Percentiles rank a stretch among this genome's conserved stretches.
phyloP scores from a whole-genome alignment of 768 basidiomycete genomes.

The Fistulinella prunicolor region DNA sequence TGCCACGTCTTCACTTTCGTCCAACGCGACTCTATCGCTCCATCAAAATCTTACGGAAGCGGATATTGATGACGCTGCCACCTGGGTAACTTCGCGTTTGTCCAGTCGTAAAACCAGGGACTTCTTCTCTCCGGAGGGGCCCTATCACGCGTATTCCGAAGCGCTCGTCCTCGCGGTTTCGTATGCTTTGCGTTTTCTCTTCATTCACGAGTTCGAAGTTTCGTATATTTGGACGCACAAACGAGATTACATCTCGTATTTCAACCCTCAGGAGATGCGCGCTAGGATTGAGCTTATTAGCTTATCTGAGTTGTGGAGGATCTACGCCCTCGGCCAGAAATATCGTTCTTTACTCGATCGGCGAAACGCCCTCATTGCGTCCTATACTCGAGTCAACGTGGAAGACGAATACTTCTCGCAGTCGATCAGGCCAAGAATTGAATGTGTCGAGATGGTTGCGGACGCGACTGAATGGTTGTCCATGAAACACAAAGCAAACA shows the following conservation, averaged over 20 bases:
- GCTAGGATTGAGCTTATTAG: conserved; percentile 69
- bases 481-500: conserved; percentile 78
- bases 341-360: conserved; percentile 85
- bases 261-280: conserved; percentile 63
- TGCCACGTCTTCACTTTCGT: conserved; percentile 77
- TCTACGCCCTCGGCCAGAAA: conserved; percentile 84
- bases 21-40: conserved; percentile 55
- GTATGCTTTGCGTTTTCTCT: conserved; percentile 74
- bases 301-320: conserved; percentile 85
- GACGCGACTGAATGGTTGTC: conserved; percentile 91
- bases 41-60: conserved; percentile 64
- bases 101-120: conserved; percentile 67
- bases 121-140: conserved; percentile 67
- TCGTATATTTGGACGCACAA: conserved; percentile 95
- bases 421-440: conserved; percentile 62
- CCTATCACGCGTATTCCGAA: conserved; percentile 55
- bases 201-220: conserved; percentile 87
- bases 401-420: conserved; percentile 75
- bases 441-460: conserved; percentile 84
- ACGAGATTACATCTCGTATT: conserved; percentile 84
- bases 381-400: conserved; percentile 66
- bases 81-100: conserved; percentile 83
- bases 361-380: conserved; percentile 53
- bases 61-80: conserved; percentile 76
- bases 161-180: conserved; percentile 79